Evolutionary conservation across 1,284 basidiomycete species (phyloP), one percentile per base, ranked within the genome.

Genomic region (Irpex sp.): DNA sequence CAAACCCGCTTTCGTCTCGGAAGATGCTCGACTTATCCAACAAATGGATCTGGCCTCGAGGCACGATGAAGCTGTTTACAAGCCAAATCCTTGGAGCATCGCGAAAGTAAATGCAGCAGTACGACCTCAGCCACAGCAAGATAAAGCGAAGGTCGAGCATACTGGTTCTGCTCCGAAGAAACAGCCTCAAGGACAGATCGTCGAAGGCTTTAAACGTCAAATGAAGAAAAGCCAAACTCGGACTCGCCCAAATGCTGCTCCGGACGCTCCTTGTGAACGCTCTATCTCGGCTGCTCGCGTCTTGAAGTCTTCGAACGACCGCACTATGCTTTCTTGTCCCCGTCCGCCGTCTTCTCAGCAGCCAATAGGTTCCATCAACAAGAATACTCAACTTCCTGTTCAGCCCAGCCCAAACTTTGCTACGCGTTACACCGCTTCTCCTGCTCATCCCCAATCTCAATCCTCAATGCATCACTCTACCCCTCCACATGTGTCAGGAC

Each of bases 1-100:
- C n/a, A 37, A 15, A 7, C 35, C n/a, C 37, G 36, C 36, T 31
- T 35, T 62, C 43, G 56, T 64, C 36, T 71, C 71, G 3, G 71
- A 73, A 39, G 73, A 74, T 35, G 66, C 74, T n/a, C 66, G 69
- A 33, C 71, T 83, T 0, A 61, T 84, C 57, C 74, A 79, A 1
- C 85, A 88, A 35, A 70, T 92, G 53, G 88, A 91, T 68, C 74
- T 90, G 1, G 81, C 85, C 0, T 72, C 76, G 2, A 78, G 89
- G 51, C 73, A 80, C 55, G 89, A 90, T 61, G 72, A 77, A 33
- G 89, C 85, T 0, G 70, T 76, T 3, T 90, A 84, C 75, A 88
- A 83, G 57, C 82, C 87, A 0, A 92, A 89, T 69, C 89, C 90
- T 0, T 92, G 89, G 81, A 83, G 82, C 57, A 90, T 92, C 61